Percentiles rank a stretch among this genome's conserved stretches.
These are phyloP conservation scores for Colletotrichum sp. DNA, from an alignment of 2,329 filamentous ascomycete genomes.

Conservation along the genomic window DNA sequence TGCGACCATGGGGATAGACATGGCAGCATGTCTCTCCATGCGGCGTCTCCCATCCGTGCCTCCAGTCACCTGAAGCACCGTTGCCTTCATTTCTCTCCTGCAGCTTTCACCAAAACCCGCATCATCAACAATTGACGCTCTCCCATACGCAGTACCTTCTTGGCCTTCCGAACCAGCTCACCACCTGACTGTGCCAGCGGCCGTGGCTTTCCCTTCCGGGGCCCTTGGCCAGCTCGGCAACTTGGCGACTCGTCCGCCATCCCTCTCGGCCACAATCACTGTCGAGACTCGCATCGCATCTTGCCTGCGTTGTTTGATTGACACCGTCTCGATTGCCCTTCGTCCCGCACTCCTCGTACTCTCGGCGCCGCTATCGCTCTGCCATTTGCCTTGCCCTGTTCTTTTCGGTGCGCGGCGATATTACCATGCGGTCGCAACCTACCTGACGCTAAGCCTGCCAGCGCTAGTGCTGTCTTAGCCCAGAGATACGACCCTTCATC, in stretches of 20 bases:
- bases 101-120: neutral
- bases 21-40: neutral
- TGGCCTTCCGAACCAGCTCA: neutral
- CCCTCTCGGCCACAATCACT: neutral
- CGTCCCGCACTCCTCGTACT: neutral
- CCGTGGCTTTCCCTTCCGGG: constrained; percentile 5
- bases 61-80: neutral
- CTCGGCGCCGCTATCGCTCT: neutral
- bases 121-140: neutral
- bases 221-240: neutral
- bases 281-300: neutral
- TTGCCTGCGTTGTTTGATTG: neutral
- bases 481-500: neutral
- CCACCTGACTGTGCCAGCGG: neutral
- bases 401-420: neutral
- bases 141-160: neutral
- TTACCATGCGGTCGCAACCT: neutral
- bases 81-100: neutral
- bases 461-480: neutral
- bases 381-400: neutral
- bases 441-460: neutral
- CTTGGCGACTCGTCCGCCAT: constrained; percentile 8
- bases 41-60: neutral
- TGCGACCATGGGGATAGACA: neutral
- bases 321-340: neutral